Evolutionary conservation across 2,329 filamentous ascomycete genomes (phyloP), one percentile per base, ranked within the genome.

Genomic region (Aulographum hederae): DNA sequence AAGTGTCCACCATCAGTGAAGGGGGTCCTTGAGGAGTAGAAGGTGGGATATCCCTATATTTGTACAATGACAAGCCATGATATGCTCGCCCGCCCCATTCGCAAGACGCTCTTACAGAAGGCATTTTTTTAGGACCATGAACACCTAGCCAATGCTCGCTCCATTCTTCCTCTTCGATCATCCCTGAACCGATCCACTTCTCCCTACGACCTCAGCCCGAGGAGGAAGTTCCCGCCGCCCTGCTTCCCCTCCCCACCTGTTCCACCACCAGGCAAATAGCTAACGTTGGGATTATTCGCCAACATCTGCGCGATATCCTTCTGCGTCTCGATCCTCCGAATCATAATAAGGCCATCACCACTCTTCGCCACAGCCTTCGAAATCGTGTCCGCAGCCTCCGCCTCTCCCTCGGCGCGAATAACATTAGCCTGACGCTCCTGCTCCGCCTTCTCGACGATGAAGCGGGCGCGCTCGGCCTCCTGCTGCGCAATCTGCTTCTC

Each of bases 401-500:
- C 86, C 61, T 98, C 89, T 53, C 89, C 89, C 69, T 98, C 89
- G 32, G 89, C 89, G 34, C 89, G 73, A 57, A 98, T 98, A 48
- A 98, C 89, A 61, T 89, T 95, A 45, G 89, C 89, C 63, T 98
- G 89, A 47, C 89, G 71, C 65, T 98, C 89, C 65, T 98, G 89
- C 69, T 98, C 89, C 38, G 89, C 89, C 56, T 82, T 82, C 69
- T 98, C 89, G 54, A 98, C 89, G 45, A 98, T 91, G 65, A 98
- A 98, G 43, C 89, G 73, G 30, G 89, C 89, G 42, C 89, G 73
- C 68, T 98, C 89, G 40, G 89, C 89, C 52, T 98, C 89, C 61
- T 98, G 89, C 63, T 98, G 89, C 34, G 89, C 89, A 56, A 98
- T 98, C 67, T 98, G 89, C 74, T 98, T 98, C 72, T 98, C 89